A percentile compares a stretch with the other conserved stretches of the same genome.
phyloP scores from a whole-genome alignment of 208 protist genomes.

The Angomonas deanei region DNA sequence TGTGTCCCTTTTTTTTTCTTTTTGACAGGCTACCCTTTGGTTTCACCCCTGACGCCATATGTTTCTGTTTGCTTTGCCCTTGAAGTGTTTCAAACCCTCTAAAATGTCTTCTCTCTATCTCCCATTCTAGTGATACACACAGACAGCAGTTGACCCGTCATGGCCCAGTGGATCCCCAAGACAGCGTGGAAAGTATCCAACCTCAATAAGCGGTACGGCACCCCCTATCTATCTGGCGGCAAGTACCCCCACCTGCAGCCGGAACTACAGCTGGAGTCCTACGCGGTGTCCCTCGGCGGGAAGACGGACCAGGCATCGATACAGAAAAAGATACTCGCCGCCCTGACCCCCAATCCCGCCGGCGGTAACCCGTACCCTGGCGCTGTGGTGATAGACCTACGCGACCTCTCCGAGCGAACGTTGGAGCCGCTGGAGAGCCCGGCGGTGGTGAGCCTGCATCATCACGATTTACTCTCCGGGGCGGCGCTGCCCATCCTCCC shows the following conservation, averaged over 20 bases:
- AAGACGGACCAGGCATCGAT: background rate
- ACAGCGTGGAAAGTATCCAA: constrained; percentile 84
- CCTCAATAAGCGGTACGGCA: constrained; percentile 84
- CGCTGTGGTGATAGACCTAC: constrained; percentile 64
- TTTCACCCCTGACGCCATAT: too few species aligned
- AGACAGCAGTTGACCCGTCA: too few species aligned
- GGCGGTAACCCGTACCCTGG: constrained; percentile 11
- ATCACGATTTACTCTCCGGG: constrained; percentile 75
- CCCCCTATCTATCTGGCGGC: constrained; percentile 41
- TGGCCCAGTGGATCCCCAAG: constrained; percentile 87
- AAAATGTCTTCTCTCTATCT: background rate
- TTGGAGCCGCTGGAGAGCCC: constrained; percentile 14
- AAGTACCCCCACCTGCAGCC: constrained; percentile 12
- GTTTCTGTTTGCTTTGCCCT: background rate
- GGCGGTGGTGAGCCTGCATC: constrained; percentile 51
- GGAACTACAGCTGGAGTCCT: constrained; percentile 23
- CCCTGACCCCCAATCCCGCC: constrained; percentile 9
- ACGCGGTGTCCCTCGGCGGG: constrained; percentile 7
- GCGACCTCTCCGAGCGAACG: constrained; percentile 31
- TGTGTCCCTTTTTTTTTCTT: background rate
- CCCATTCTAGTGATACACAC: background rate
- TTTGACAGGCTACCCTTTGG: too few species aligned
- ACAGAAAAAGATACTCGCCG: constrained; percentile 7
- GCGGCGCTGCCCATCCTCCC: constrained; percentile 66
- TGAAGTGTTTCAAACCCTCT: background rate